A percentile compares a stretch with the other conserved stretches of the same genome.
Evolutionary conservation across 768 basidiomycete genomes (phyloP).

Genomic region (Scleroderma citrinum): DNA sequence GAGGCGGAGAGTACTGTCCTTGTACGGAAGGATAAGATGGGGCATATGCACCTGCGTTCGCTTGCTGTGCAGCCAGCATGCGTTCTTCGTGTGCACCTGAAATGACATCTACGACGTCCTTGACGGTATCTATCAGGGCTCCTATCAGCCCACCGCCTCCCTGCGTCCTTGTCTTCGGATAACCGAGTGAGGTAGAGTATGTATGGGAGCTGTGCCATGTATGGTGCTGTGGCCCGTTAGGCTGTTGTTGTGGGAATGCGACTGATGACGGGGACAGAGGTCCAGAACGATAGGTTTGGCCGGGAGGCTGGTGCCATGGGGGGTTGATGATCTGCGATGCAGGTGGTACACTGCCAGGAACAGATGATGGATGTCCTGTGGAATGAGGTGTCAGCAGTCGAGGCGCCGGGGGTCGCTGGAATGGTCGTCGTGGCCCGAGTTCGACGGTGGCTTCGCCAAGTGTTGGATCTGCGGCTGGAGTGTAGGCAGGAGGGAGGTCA

Average conservation of each 20-base stretch:
- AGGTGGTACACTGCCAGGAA: not conserved
- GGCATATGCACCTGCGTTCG: constrained; percentile 18
- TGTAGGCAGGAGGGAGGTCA: constrained; percentile 70
- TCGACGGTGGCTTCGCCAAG: constrained; percentile 61
- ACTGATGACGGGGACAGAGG: constrained; percentile 3
- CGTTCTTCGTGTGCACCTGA: constrained; percentile 21
- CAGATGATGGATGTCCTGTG: not conserved
- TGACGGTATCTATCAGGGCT: constrained; percentile 19
- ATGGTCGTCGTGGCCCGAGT: constrained; percentile 57
- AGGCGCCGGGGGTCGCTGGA: constrained; percentile 37
- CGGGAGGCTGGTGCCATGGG: not conserved
- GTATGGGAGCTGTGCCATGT: constrained; percentile 17
- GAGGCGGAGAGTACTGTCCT: constrained; percentile 10
- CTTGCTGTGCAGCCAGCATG: constrained; percentile 5
- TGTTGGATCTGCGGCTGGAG: constrained; percentile 43
- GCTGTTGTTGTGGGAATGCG: constrained; percentile 11
- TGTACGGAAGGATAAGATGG: constrained; percentile 8
- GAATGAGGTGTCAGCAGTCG: constrained; percentile 4
- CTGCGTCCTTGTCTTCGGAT: constrained; percentile 3
- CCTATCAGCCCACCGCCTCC: constrained; percentile 21
- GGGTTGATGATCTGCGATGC: not conserved
- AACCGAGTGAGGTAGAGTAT: constrained; percentile 4
- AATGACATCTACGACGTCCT: constrained; percentile 24
- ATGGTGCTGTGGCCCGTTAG: constrained; percentile 5
- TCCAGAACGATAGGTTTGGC: not conserved